Evolutionary conservation across 371 early-diverging fungal genomes (phyloP).

Genomic region (Mortierella sp.): DNA sequence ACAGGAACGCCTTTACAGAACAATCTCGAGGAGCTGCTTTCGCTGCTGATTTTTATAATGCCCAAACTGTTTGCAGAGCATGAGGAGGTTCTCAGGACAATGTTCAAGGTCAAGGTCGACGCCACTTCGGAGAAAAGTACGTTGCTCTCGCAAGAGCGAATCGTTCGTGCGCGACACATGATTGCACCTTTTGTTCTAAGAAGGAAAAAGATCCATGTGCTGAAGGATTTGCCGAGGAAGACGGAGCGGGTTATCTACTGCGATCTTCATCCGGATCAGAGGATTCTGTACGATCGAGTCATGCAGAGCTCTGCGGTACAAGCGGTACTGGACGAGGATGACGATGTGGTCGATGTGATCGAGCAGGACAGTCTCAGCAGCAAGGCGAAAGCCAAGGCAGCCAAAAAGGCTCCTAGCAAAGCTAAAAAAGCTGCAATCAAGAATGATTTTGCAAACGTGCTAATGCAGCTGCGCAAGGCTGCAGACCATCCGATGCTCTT

Average conservation of each 20-base stretch:
- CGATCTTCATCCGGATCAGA: constrained; percentile 58
- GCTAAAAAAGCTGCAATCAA: constrained; percentile 20
- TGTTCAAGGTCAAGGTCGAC: constrained; percentile 66
- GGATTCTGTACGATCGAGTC: constrained; percentile 57
- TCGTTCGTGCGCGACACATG: constrained; percentile 76
- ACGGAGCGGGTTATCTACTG: constrained; percentile 60
- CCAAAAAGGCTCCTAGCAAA: constrained; percentile 6
- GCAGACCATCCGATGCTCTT: constrained; percentile 89
- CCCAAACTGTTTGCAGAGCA: constrained; percentile 83
- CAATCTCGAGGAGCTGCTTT: constrained; percentile 82
- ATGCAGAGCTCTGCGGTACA: constrained; percentile 50
- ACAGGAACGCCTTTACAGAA: constrained; percentile 93
- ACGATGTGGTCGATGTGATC: constrained; percentile 4
- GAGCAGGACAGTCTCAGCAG: constrained; percentile 41
- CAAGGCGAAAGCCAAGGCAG: constrained; percentile 19
- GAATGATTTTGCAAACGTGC: constrained; percentile 65
- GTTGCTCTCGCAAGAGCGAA: constrained; percentile 68
- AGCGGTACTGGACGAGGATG: constrained; percentile 12
- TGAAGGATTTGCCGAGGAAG: constrained; percentile 78
- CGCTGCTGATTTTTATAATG: constrained; percentile 94
- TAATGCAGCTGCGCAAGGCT: constrained; percentile 89
- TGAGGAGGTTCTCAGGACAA: constrained; percentile 62
- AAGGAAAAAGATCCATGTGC: constrained; percentile 76
- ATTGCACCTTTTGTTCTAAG: constrained; percentile 87
- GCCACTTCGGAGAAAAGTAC: constrained; percentile 50